Conservation (phyloP, 2,329 filamentous ascomycete species). For the Metarhizium humberi region DNA sequence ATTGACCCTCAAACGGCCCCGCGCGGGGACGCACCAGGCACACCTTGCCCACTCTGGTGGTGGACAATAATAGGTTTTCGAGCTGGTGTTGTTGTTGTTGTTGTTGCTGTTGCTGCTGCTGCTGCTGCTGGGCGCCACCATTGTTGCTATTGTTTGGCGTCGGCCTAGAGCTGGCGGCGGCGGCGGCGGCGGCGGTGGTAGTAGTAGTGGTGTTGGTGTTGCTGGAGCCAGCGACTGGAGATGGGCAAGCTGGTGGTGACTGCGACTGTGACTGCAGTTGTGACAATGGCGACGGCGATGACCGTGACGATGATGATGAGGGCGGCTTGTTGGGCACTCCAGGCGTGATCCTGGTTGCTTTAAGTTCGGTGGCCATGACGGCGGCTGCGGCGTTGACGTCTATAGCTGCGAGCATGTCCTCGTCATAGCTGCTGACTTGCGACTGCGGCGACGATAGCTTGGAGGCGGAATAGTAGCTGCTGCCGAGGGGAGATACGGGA, state of each 20-base stretch:
- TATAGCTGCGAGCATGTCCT: slow-evolving; percentile 7
- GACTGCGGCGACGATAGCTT: not conserved
- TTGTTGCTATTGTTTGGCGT: not conserved
- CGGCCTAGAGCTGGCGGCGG: not conserved
- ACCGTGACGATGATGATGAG: slow-evolving; percentile 1
- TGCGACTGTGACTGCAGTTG: not conserved
- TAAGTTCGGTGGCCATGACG: slow-evolving; percentile 1
- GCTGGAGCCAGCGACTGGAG: not conserved
- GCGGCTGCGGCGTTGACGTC: slow-evolving; percentile 6
- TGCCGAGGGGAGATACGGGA: not conserved
- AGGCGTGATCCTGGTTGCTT: not conserved
- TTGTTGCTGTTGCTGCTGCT: slow-evolving; percentile 1
- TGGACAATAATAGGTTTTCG: slow-evolving; percentile 30
- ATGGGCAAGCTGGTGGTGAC: not conserved
- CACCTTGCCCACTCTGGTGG: slow-evolving; percentile 29
- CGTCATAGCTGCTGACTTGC: slow-evolving; percentile 4
- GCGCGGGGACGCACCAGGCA: slow-evolving; percentile 37
- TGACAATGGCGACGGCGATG: not conserved
- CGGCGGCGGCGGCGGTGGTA: not conserved
- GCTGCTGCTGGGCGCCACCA: not conserved
- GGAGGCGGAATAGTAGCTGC: not conserved
- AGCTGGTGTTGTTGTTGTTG: slow-evolving; percentile 6
- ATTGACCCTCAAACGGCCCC: slow-evolving; percentile 39
- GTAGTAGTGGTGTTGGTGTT: not conserved
- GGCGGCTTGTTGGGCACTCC: not conserved